Percentiles rank a stretch among this genome's conserved stretches.
Evolutionary conservation across 345 rosid species (phyloP).

Genomic region (Passiflora organensis): DNA sequence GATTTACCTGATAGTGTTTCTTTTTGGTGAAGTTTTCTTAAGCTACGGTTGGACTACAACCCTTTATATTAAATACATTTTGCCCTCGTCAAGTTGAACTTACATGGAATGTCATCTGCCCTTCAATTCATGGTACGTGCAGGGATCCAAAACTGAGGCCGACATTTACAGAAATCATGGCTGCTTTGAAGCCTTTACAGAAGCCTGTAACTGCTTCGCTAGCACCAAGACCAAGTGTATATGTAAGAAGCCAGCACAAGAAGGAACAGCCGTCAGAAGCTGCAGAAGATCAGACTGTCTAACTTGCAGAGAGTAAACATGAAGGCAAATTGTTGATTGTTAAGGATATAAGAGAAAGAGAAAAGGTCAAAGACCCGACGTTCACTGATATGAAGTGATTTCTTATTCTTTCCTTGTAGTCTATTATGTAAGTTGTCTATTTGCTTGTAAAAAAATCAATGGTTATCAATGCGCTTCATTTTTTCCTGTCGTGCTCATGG

Average conservation of each 20-base stretch:
- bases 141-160: slow-evolving; percentile 91
- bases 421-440: slow-evolving; percentile 19
- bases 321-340: slow-evolving; percentile 13
- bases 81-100: background rate
- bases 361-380: slow-evolving; percentile 18
- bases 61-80: background rate
- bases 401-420: slow-evolving; percentile 17
- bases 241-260: slow-evolving; percentile 13
- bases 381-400: slow-evolving; percentile 23
- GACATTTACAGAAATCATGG: slow-evolving; percentile 81
- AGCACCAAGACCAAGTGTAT: slow-evolving; percentile 36
- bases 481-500: background rate
- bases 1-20: too few relatives aligned
- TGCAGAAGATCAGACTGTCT: slow-evolving; percentile 21
- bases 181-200: slow-evolving; percentile 80
- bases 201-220: slow-evolving; percentile 48
- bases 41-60: too few relatives aligned
- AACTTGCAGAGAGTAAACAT: background rate
- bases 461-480: slow-evolving; percentile 25
- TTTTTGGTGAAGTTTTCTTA: too few relatives aligned
- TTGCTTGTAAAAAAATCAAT: slow-evolving; percentile 12
- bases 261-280: slow-evolving; percentile 18
- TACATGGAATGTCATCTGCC: slow-evolving; percentile 6
- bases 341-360: slow-evolving; percentile 7
- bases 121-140: slow-evolving; percentile 6